Evolutionary conservation across 495 filamentous ascomycete species (phyloP), one percentile per base, ranked within the genome.

Genomic region (Copromyces sp.): DNA sequence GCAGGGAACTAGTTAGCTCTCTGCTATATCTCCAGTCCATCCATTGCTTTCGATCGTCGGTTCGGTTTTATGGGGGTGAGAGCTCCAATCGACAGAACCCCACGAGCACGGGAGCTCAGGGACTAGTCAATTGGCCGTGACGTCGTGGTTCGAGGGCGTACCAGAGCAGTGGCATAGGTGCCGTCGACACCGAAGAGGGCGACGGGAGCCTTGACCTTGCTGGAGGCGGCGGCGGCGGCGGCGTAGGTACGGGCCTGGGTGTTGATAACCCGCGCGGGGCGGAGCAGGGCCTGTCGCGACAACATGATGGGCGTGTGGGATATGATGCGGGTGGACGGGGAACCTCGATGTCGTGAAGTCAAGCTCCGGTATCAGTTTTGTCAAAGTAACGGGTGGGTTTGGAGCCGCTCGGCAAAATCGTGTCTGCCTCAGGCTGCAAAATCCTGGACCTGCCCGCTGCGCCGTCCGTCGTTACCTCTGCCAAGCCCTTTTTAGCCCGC

Each of bases 81-180:
- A 40, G 41, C 24, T 68, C 8, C 38, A 38, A 24, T 32, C n/a
- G 71, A n/a, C 73, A 17, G 2, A 68, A 9, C 29, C 53, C 53
- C 1, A 9, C 29, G 72, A 61, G 11, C 29, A 38, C 2, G 45
- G 69, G 42, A 65, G 53, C 29, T 65, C 53, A 29, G 1, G 29
- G 29, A 14, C 3, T 0, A 0, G 14, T 42, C 75, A 76, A 80
- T 78, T 75, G 75, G 59, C 42, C 16, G 44, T 69, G 71, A 70
- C 71, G 72, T 68, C 61, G 35, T 5, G 29, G 3, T 65, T 24
- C 68, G 71, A 1, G 75, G 72, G 83, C 90, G 82, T 93, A 99
- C 95, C 90, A 99, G 87, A 86, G 95, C 95, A 87, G 90, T 93
- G 79, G 95, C 96, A 86, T 99, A 99, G 80, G 95, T 98, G 78